Conservation (phyloP, 331 rosid genomes). For the Rhamnella rubrinervis region DNA sequence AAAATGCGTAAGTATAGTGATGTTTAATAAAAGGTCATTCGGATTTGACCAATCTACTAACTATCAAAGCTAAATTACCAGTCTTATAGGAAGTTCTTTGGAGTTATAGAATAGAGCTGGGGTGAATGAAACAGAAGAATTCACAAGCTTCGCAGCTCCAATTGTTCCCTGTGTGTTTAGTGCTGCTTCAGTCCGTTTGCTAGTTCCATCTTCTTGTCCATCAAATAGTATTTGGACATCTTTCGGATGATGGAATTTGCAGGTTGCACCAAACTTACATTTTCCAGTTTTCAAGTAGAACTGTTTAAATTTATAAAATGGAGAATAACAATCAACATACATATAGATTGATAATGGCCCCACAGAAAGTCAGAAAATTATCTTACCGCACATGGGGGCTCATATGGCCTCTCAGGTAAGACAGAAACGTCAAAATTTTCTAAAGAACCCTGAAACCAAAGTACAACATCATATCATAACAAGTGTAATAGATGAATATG, state of each 20-base stretch:
- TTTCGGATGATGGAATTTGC: slow-evolving; percentile 94
- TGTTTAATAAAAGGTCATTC: background rate
- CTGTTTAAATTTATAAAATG: slow-evolving; percentile 39
- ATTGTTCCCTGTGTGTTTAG: slow-evolving; percentile 32
- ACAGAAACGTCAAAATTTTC: slow-evolving; percentile 57
- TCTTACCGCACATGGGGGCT: slow-evolving; percentile 83
- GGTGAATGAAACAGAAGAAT: slow-evolving; percentile 38
- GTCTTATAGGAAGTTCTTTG: slow-evolving; percentile 95
- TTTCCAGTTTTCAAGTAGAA: slow-evolving; percentile 93
- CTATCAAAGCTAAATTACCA: slow-evolving; percentile 45
- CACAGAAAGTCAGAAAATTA: slow-evolving; percentile 23
- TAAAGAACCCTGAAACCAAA: slow-evolving; percentile 44
- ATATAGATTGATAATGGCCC: slow-evolving; percentile 16
- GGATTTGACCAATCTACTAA: background rate
- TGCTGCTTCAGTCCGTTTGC: slow-evolving; percentile 39
- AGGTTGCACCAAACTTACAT: slow-evolving; percentile 78
- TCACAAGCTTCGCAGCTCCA: slow-evolving; percentile 32
- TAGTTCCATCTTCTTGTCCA: slow-evolving; percentile 45
- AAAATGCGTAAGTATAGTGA: background rate
- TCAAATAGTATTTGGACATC: slow-evolving; percentile 59
- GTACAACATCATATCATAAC: slow-evolving; percentile 4
- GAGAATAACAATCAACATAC: slow-evolving; percentile 17
- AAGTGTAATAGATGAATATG: background rate
- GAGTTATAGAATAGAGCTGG: slow-evolving; percentile 65
- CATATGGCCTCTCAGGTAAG: slow-evolving; percentile 91